Evolutionary conservation across 805 yeast species (phyloP).

Genomic region (Metschnikowia drakensbergensis): DNA sequence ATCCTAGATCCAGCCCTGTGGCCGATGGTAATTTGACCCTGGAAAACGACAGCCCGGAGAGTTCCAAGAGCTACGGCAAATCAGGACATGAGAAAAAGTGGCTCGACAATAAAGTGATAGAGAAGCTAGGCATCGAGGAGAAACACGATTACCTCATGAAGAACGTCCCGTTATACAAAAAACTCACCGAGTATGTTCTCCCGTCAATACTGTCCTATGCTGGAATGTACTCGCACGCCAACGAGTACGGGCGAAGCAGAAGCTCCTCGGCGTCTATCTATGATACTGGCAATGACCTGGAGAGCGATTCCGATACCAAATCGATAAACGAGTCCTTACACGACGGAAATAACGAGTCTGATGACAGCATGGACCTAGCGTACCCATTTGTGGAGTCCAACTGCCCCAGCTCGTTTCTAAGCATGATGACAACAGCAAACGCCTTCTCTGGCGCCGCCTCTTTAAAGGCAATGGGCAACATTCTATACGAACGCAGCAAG

Average conservation of each 20-base stretch:
- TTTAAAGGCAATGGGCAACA: conserved; percentile 11
- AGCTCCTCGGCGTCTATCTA: neutral
- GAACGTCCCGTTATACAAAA: conserved; percentile 14
- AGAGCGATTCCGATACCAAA: neutral
- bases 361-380: conserved; percentile 31
- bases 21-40: neutral
- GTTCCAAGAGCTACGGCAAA: neutral
- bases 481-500: conserved; percentile 7
- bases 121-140: conserved; percentile 17
- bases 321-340: neutral
- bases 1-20: neutral
- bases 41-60: neutral
- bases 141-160: conserved; percentile 12
- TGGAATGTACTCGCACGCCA: neutral
- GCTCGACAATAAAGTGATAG: conserved; percentile 7
- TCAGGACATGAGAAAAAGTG: neutral
- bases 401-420: conserved; percentile 26
- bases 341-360: neutral
- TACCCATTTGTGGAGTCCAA: conserved; percentile 20
- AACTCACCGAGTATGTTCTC: conserved; percentile 15
- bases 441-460: conserved; percentile 26
- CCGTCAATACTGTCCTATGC: conserved; percentile 15
- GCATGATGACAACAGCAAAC: conserved; percentile 29
- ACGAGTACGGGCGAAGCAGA: neutral
- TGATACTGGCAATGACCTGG: neutral